Base-by-base conservation (phyloP, 805 yeast genomes). In the Saturnispora sekii region DNA sequence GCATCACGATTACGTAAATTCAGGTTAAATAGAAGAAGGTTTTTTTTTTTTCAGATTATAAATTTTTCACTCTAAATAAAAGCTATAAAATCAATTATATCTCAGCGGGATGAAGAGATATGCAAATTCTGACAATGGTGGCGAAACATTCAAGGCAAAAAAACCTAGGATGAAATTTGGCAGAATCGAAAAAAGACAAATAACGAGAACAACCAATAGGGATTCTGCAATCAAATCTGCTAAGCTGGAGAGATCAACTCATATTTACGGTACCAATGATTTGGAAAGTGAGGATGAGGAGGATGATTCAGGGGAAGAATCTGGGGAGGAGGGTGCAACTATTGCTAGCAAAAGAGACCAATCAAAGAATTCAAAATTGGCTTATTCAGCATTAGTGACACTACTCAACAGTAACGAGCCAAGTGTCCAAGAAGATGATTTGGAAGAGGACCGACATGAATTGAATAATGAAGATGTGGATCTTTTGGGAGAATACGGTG, bases 141-240 rank as follows among this genome's bases (percentile, higher is more conserved):
- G 28, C 7, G 31, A 10, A 32, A 39, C 12, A 26, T 11, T 7
- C 38, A 40, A 12, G 30, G 15, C 11, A 44, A 47, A 34, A 45
- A 46, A 32, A 42, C 39, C 26, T 40, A 51, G 51, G 35, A 17
- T 51, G 15, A 71, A 72, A 52, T 66, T 60, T 49, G 93, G 90
- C 3, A 70, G 93, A 59, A 69, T 69, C 41, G 79, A 78, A 48
- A 56, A 77, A 55, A 70, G 93, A 60, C 66, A 67, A 3, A 74
- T 82, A 28, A 74, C 75, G 8, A 72, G 85, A 62, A 71, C 80
- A 3, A 64, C 76, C 1, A 62, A 70, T 51, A 47, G 50, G 18
- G 41, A 21, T 6, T 21, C 5, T 21, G 26, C 26, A 21, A 21
- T 21, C 6, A 21, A 21, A 21, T 21, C 26, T 21, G 26, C 8